Evolutionary conservation across 1,284 basidiomycete genomes (phyloP).

Genomic region (Mycosarcoma maydis): DNA sequence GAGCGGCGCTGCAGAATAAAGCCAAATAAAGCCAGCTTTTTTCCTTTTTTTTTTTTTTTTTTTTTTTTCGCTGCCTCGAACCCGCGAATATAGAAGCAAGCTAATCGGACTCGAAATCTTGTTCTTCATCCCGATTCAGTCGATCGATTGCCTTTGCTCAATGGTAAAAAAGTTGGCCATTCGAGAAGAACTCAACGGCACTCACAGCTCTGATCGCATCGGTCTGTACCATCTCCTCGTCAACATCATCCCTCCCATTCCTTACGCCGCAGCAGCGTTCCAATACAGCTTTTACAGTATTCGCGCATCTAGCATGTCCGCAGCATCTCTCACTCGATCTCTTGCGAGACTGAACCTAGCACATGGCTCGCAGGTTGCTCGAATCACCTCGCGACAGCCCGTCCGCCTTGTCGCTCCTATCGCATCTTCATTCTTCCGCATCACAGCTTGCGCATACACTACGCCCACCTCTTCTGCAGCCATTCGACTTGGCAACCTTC

Average conservation of each 20-base stretch:
- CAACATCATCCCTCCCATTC: background rate
- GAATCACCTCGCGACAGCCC: constrained; percentile 9
- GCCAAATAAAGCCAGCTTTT: too few relatives aligned
- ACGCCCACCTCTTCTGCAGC: constrained; percentile 26
- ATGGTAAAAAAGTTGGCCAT: constrained; percentile 11
- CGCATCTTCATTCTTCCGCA: constrained; percentile 8
- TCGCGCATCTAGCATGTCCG: constrained; percentile 21
- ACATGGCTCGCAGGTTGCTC: constrained; percentile 20
- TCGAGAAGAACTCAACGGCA: constrained; percentile 5
- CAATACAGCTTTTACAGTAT: background rate
- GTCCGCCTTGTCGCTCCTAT: constrained; percentile 12
- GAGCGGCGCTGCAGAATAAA: too few relatives aligned
- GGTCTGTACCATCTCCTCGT: background rate
- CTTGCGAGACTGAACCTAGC: constrained; percentile 30
- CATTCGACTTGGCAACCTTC: constrained; percentile 41
- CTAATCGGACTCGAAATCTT: background rate
- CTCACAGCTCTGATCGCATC: background rate
- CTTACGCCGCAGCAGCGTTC: background rate
- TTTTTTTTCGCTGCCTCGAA: background rate
- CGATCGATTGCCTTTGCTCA: background rate
- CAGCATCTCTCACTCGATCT: constrained; percentile 33
- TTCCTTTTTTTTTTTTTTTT: too few relatives aligned
- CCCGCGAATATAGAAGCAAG: background rate
- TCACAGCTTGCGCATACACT: constrained; percentile 25
- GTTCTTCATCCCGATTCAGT: constrained; percentile 3